Percentiles rank a stretch among this genome's conserved stretches.
phyloP scores from a whole-genome alignment of 108 stramenopile species.

The Chaetoceros tenuissimus region DNA sequence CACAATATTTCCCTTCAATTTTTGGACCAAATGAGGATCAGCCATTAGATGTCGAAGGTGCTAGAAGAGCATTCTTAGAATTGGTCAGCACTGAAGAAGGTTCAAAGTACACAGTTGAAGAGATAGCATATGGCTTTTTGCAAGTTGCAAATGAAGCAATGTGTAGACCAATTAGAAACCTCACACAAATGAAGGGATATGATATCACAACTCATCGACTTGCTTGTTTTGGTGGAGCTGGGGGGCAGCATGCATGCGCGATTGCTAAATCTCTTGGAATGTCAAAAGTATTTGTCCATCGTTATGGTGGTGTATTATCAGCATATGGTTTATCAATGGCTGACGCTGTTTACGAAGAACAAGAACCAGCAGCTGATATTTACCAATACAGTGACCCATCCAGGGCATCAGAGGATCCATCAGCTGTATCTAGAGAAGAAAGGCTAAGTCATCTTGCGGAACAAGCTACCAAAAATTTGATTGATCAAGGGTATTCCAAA shows the following conservation, averaged over 20 bases:
- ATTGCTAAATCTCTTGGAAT: conserved; percentile 91
- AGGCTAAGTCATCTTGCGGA: conserved; percentile 50
- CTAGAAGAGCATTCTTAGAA: conserved; percentile 68
- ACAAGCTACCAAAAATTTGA: conserved; percentile 46
- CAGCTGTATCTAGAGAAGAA: conserved; percentile 39
- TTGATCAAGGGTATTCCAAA: conserved; percentile 70
- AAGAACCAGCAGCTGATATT: conserved; percentile 83
- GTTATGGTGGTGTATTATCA: conserved; percentile 93
- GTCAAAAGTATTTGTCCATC: conserved; percentile 84
- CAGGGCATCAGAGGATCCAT: conserved; percentile 24
- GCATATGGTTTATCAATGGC: conserved; percentile 93
- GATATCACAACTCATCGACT: conserved; percentile 81
- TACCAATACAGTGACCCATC: conserved; percentile 28
- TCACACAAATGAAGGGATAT: conserved; percentile 96
- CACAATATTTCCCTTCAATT: conserved; percentile 89
- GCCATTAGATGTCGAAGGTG: conserved; percentile 86
- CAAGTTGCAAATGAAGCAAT: conserved; percentile 99
- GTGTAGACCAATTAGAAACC: conserved; percentile 98
- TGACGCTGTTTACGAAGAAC: conserved; percentile 90
- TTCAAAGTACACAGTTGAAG: conserved; percentile 54
- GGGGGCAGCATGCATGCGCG: conserved; percentile 93
- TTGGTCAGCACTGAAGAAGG: conserved; percentile 62
- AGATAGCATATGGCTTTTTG: conserved; percentile 94
- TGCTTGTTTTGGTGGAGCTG: conserved; percentile 98
- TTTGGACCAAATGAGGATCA: conserved; percentile 97